Base-by-base conservation (phyloP, 371 early-diverging fungal genomes). In the Batkoa obscura region DNA sequence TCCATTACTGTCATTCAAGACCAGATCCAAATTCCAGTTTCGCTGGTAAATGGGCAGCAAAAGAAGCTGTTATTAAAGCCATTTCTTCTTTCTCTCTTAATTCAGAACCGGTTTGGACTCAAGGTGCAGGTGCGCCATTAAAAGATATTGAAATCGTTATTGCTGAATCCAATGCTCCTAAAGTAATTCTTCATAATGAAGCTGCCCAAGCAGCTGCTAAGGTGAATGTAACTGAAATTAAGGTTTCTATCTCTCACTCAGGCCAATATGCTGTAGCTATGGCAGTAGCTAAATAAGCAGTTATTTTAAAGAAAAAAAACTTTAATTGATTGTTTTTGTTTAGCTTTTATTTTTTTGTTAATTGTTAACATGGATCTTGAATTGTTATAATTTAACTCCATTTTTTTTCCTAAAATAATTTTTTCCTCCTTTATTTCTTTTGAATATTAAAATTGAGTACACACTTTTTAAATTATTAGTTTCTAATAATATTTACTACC, bases 51-150 rank as follows among this genome's bases (percentile, higher is more conserved):
- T 94, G 94, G 93, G 87, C 89, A 5, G 95, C 95, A 56, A 94
- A 94, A 76, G 95, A 94, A 68, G 88, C 95, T 2, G 90, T 89
- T 9, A 78, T 94, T 67, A 94, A 94, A 79, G 93, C 95, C 2
- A 80, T 94, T 42, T 79, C 83, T 41, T 83, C 83, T 8, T 71
- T 74, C 42, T 60, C 68, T 23, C 60, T 67, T 30, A 67, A 66
- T 0, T 65, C 70, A 17, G 71, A 72, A 42, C 69, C 68, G 55
- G 86, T 91, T 36, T 54, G 55, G 55, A 42, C 39, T 9, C 55
- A 54, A 54, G 55, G 55, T 42, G 55, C 42, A 10, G 55, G 55
- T 8, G 55, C 55, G 8, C 88, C 93, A 17, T 66, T 94, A 50
- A 76, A 70, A 8, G 94, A 94, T 43, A 91, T 94, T 66, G 95